Conservation (phyloP, 2,329 filamentous ascomycete species). For the Exophiala sp. region DNA sequence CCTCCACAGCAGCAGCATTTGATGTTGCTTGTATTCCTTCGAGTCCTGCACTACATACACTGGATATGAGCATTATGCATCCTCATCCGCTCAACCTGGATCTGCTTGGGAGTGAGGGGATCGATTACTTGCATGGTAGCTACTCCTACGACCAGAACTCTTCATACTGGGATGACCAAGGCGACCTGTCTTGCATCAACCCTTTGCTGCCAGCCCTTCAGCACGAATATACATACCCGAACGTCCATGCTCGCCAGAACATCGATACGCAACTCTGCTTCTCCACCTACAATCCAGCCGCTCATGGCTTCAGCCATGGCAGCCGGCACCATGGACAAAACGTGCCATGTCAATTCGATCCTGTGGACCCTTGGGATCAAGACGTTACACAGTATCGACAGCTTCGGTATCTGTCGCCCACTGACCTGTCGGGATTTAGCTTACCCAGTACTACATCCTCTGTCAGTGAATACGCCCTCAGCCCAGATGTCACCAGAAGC, state of each 20-base stretch:
- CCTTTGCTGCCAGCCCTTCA: slow-evolving; percentile 9
- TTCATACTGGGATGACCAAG: slow-evolving; percentile 3
- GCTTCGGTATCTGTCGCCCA: slow-evolving; percentile 20
- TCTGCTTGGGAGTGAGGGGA: slow-evolving; percentile 9
- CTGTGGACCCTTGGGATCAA: neutral
- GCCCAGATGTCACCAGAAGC: slow-evolving; percentile 15
- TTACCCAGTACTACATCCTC: slow-evolving; percentile 18
- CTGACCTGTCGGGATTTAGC: slow-evolving; percentile 12
- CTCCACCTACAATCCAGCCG: slow-evolving; percentile 13
- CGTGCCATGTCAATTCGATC: slow-evolving; percentile 2
- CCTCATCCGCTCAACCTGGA: slow-evolving; percentile 10
- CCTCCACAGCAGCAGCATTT: too few relatives aligned
- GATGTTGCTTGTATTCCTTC: too few relatives aligned
- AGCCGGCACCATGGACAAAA: neutral
- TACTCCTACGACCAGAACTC: slow-evolving; percentile 1
- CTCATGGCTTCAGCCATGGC: slow-evolving; percentile 17
- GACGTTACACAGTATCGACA: slow-evolving; percentile 11
- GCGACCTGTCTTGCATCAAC: slow-evolving; percentile 10
- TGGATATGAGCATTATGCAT: slow-evolving; percentile 7
- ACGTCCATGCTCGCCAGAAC: neutral
- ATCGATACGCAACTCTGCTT: neutral
- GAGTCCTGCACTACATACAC: too few relatives aligned
- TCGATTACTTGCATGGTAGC: slow-evolving; percentile 1
- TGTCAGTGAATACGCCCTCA: slow-evolving; percentile 20
- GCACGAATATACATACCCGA: slow-evolving; percentile 4